Base-by-base conservation (phyloP, 345 rosid genomes). In the Triadica sebifera region DNA sequence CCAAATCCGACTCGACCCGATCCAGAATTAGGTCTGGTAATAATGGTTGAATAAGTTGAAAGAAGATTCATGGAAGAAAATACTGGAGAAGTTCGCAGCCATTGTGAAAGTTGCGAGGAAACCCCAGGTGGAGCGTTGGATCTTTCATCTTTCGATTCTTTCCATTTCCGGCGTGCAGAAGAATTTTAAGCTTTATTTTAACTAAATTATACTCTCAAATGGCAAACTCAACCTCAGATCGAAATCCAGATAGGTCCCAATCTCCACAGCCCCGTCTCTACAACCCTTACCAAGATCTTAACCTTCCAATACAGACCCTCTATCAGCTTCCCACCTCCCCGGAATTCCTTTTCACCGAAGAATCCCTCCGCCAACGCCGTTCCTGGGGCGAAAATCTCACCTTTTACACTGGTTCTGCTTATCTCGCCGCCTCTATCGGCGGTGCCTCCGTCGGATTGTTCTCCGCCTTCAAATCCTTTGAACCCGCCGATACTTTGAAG, bases 381-480 rank as follows among this genome's bases (percentile, higher is more conserved):
- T 87, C 97, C 58, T 94, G 98, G 98, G 98, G 99, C 12, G 99
- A 92, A 83, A 95, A 92, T 61, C 90, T 95, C 73, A 91, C 98
- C 53, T 95, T 92, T 73, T 95, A 95, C 81, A 92, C 99, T 66
- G 99, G 98, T 9, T 71, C 89, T 5, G 87, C 91, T 64, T 94
- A 94, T 79, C 87, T 92, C 43, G 86, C 85, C 13, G 96, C 91
- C 17, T 86, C 98, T 15, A 56, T 85, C 37, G 78, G 79, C 67
- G 99, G 97, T 1, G 97, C 89, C 34, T 60, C 86, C 6, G 57
- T 49, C 6, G 99, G 99, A 0, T 16, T 89, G 19, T 22, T 77
- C 78, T 75, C 90, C 8, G 97, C 88, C 38, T 56, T 87, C 82
- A 81, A 74, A 71, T 84, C 91, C 68, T 86, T 92, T 81, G 98